A percentile compares a stretch with the other conserved stretches of the same genome.
These are phyloP conservation scores for Dothidotthia symphoricarpi DNA, from an alignment of 2,329 filamentous ascomycete genomes.

Conservation along the genomic window DNA sequence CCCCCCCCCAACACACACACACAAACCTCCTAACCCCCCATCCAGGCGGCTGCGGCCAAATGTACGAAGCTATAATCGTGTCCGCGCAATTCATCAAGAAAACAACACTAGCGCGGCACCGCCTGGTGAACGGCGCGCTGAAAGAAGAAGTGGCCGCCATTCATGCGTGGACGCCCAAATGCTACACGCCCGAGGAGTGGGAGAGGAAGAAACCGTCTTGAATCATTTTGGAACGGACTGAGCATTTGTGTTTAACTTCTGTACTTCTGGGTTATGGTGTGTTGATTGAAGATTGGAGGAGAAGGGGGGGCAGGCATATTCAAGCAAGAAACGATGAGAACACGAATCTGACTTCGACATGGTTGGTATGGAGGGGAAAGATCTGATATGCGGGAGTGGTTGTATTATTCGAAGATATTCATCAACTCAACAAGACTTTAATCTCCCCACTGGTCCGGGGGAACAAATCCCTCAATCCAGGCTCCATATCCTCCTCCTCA, in stretches of 20 bases:
- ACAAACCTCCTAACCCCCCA: slow-evolving; percentile 14
- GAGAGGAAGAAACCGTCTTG: slow-evolving; percentile 59
- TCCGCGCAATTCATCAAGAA: slow-evolving; percentile 53
- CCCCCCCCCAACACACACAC: too few species aligned
- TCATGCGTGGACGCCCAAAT: slow-evolving; percentile 93
- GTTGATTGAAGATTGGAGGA: too few species aligned
- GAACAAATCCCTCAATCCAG: slow-evolving; percentile 56
- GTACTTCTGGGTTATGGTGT: too few species aligned
- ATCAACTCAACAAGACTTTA: slow-evolving; percentile 60
- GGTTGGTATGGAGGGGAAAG: too few species aligned
- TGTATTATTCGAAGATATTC: too few species aligned
- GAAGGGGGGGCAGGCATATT: too few species aligned
- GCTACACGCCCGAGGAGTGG: slow-evolving; percentile 89
- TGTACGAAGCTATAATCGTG: slow-evolving; percentile 68
- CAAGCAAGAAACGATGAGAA: too few species aligned
- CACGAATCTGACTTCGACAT: too few species aligned
- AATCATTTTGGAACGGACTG: neutral
- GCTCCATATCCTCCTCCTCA: slow-evolving; percentile 39
- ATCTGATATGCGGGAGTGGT: too few species aligned
- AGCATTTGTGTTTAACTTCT: too few species aligned
- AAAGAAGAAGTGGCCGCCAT: slow-evolving; percentile 87
- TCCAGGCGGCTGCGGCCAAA: slow-evolving; percentile 67
- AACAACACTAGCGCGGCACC: slow-evolving; percentile 76
- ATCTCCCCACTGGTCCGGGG: slow-evolving; percentile 65
- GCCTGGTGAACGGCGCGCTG: slow-evolving; percentile 78